Percentiles rank a stretch among this genome's conserved stretches.
Evolutionary conservation across 1,284 basidiomycete genomes (phyloP).

Genomic region (Fomitiporia mediterranea): DNA sequence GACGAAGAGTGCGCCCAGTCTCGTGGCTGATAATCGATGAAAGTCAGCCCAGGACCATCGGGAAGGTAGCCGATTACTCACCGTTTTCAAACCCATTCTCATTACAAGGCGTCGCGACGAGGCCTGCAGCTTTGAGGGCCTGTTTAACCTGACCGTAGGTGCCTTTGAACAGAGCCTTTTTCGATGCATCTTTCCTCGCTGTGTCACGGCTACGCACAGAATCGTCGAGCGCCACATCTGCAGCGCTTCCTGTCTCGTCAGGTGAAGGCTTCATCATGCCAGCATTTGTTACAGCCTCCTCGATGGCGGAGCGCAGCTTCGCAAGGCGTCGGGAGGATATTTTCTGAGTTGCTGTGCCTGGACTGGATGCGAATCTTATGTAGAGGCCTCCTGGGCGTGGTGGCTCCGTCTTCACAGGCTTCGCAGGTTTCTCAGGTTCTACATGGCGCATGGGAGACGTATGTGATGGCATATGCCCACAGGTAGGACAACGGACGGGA

Average conservation of each 20-base stretch:
- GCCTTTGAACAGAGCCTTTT: conserved; percentile 39
- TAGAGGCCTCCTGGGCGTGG: conserved; percentile 32
- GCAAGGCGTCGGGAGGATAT: conserved; percentile 32
- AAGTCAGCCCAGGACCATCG: conserved; percentile 11
- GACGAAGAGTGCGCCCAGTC: conserved; percentile 44
- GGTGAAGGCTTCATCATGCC: conserved; percentile 41
- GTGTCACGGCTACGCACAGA: conserved; percentile 9
- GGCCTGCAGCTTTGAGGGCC: conserved; percentile 39
- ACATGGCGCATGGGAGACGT: conserved; percentile 12
- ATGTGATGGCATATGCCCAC: conserved; percentile 16
- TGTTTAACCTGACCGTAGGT: conserved; percentile 46
- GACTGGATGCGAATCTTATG: conserved; percentile 34
- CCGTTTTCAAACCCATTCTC: conserved; percentile 35
- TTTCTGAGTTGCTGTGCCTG: conserved; percentile 12
- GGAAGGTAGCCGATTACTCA: conserved; percentile 25
- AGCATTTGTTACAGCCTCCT: conserved; percentile 40
- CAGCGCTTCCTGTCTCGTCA: conserved; percentile 21
- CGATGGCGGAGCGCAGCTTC: conserved; percentile 38
- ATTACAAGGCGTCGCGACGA: conserved; percentile 36
- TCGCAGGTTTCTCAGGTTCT: conserved; percentile 22
- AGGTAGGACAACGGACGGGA: conserved; percentile 20
- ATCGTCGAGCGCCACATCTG: conserved; percentile 23
- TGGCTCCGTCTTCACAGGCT: conserved; percentile 11
- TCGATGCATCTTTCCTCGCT: conserved; percentile 21
- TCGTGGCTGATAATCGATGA: conserved; percentile 33